These are phyloP conservation scores for Phytopythium vexans DNA, from an alignment of 352 stramenopile genomes.

Conservation along the genomic window DNA sequence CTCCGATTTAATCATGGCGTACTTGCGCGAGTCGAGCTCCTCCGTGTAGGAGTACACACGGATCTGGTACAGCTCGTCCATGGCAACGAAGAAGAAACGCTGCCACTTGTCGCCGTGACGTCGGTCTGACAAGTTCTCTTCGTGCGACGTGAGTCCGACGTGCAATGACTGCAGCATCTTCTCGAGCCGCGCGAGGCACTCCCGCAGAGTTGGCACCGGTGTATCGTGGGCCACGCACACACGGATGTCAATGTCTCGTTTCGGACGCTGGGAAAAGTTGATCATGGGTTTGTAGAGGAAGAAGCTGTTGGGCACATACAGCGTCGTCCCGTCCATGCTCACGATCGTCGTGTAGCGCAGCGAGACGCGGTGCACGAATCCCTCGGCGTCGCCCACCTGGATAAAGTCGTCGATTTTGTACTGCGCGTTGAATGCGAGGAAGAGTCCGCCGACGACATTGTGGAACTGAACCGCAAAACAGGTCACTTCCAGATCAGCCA, in stretches of 20 bases:
- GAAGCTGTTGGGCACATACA: slow-evolving; percentile 86
- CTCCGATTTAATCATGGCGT: slow-evolving; percentile 87
- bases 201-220: slow-evolving; percentile 53
- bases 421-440: slow-evolving; percentile 87
- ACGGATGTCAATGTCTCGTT: slow-evolving; percentile 76
- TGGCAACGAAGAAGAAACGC: slow-evolving; percentile 82
- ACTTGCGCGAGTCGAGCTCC: slow-evolving; percentile 83
- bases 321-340: slow-evolving; percentile 74
- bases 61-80: slow-evolving; percentile 83
- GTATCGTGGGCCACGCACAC: slow-evolving; percentile 58
- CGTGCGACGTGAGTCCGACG: slow-evolving; percentile 82
- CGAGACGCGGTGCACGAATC: slow-evolving; percentile 81
- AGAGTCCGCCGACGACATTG: slow-evolving; percentile 83
- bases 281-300: slow-evolving; percentile 91
- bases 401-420: slow-evolving; percentile 90
- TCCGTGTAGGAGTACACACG: slow-evolving; percentile 87
- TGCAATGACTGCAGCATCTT: slow-evolving; percentile 82
- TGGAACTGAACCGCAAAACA: slow-evolving; percentile 39
- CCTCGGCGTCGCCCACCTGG: slow-evolving; percentile 64
- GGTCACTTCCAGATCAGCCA: not conserved
- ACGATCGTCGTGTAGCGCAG: slow-evolving; percentile 83
- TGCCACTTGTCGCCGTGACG: slow-evolving; percentile 81
- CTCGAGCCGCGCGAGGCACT: slow-evolving; percentile 58
- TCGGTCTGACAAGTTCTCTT: slow-evolving; percentile 80
- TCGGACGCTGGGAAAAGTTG: slow-evolving; percentile 83